Conservation (phyloP, 495 filamentous ascomycete genomes). For the Trypethelium eluteriae region DNA sequence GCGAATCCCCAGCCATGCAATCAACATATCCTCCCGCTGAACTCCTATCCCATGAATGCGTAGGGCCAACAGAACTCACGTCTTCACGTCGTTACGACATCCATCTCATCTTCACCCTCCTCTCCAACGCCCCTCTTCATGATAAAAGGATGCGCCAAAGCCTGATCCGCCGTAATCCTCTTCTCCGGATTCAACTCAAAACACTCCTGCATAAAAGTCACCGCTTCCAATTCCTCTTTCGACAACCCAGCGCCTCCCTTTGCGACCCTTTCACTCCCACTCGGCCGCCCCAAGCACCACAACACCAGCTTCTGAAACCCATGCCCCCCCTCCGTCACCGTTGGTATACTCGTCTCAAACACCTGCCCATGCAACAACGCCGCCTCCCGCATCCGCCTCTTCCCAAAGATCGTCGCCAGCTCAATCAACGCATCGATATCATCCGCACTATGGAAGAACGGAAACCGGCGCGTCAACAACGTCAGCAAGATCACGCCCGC, state of each 20-base stretch:
- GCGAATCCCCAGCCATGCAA: background rate
- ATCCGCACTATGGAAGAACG: constrained; percentile 96
- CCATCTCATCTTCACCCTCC: constrained; percentile 6
- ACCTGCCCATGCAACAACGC: constrained; percentile 76
- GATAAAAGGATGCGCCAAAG: constrained; percentile 70
- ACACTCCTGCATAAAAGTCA: constrained; percentile 58
- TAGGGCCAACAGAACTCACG: background rate
- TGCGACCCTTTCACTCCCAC: constrained; percentile 38
- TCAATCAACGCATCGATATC: constrained; percentile 96
- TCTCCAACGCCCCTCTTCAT: constrained; percentile 8
- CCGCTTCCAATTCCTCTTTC: constrained; percentile 55
- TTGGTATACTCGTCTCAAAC: constrained; percentile 86
- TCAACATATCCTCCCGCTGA: background rate
- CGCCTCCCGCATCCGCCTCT: constrained; percentile 67
- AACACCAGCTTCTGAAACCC: constrained; percentile 85
- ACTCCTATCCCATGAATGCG: background rate
- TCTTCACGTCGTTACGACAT: background rate
- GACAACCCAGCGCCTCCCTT: constrained; percentile 43
- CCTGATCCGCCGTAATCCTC: constrained; percentile 65
- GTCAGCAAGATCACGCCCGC: constrained; percentile 90
- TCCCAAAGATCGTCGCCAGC: constrained; percentile 92
- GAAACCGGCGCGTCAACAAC: constrained; percentile 80
- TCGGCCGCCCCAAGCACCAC: constrained; percentile 63
- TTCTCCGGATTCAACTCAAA: constrained; percentile 64
- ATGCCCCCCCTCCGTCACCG: constrained; percentile 76